phyloP scores from a whole-genome alignment of 208 protist species.

The Leishmania tarentolae region DNA sequence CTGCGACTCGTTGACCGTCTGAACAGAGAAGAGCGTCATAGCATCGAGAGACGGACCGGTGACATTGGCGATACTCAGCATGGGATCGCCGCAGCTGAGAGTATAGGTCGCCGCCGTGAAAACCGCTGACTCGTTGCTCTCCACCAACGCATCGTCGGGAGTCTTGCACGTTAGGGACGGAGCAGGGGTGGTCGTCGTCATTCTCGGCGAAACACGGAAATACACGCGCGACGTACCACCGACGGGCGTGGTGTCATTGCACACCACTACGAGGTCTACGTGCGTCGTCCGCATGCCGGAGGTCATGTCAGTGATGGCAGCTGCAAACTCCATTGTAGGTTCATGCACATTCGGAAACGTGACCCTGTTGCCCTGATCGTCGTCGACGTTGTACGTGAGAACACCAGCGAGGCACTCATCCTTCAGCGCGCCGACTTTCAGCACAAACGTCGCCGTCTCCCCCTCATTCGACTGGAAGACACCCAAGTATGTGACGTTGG shows the following conservation, averaged over 20 bases:
- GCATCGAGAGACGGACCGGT: background rate
- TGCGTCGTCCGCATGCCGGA: conserved; percentile 1
- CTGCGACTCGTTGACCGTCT: conserved; percentile 14
- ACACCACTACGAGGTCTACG: conserved; percentile 44
- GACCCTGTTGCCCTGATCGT: conserved; percentile 34
- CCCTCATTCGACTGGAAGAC: conserved; percentile 44
- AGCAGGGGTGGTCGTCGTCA: conserved; percentile 30
- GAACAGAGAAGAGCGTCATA: conserved; percentile 26
- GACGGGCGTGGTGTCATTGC: conserved; percentile 48
- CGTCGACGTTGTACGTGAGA: conserved; percentile 33
- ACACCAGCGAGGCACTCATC: conserved; percentile 26
- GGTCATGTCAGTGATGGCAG: conserved; percentile 36
- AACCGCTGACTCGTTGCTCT: conserved; percentile 3
- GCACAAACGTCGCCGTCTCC: conserved; percentile 13
- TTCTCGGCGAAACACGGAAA: conserved; percentile 35
- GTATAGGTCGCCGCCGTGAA: conserved; percentile 18
- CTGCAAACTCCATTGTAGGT: conserved; percentile 35
- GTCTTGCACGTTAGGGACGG: conserved; percentile 24
- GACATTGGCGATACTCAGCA: conserved; percentile 8
- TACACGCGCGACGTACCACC: conserved; percentile 43
- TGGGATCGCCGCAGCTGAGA: conserved; percentile 12
- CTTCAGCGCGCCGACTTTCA: background rate
- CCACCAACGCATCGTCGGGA: conserved; percentile 17
- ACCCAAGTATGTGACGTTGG: conserved; percentile 33
- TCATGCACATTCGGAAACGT: conserved; percentile 30